A percentile compares a stretch with the other conserved stretches of the same genome.
Conservation (phyloP, 1,139 yeast genomes). For the Entelexis sorbosivorans region DNA sequence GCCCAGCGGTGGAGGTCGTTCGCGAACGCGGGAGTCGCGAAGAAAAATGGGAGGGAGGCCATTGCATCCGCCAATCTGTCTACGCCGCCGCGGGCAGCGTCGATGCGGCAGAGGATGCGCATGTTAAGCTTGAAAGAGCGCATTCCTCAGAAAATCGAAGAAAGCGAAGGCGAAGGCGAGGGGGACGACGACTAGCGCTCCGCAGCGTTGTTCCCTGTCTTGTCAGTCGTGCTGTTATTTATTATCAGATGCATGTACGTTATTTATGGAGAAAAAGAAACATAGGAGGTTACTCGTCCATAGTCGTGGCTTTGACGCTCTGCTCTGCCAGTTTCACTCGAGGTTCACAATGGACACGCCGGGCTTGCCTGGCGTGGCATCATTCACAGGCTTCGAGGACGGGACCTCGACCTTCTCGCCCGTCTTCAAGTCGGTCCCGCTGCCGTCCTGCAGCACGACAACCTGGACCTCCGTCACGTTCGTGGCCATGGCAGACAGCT, state of each 20-base stretch:
- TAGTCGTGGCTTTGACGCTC: too few relatives aligned
- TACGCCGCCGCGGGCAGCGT: slow-evolving; percentile 12
- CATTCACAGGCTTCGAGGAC: slow-evolving; percentile 59
- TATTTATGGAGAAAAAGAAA: neutral
- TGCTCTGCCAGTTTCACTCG: slow-evolving; percentile 21
- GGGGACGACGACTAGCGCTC: neutral
- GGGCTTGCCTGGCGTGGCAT: slow-evolving; percentile 89
- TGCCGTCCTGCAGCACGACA: slow-evolving; percentile 35
- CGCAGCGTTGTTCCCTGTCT: neutral
- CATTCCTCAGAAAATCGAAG: slow-evolving; percentile 18
- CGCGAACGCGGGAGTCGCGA: slow-evolving; percentile 4
- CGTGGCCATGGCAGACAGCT: slow-evolving; percentile 56
- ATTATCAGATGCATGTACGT: neutral
- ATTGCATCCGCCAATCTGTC: neutral
- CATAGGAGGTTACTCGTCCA: neutral
- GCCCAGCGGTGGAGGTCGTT: slow-evolving; percentile 1
- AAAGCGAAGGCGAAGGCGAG: slow-evolving; percentile 16
- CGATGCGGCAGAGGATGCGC: slow-evolving; percentile 12
- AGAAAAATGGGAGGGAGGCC: slow-evolving; percentile 1
- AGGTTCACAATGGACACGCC: slow-evolving; percentile 64
- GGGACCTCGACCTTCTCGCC: slow-evolving; percentile 61
- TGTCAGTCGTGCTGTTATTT: neutral
- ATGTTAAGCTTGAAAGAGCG: slow-evolving; percentile 10
- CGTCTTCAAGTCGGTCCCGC: slow-evolving; percentile 45
- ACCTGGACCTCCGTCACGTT: slow-evolving; percentile 48